Evolutionary conservation across 1,139 yeast genomes (phyloP).

Genomic region (Geotrichum phurueaensis): DNA sequence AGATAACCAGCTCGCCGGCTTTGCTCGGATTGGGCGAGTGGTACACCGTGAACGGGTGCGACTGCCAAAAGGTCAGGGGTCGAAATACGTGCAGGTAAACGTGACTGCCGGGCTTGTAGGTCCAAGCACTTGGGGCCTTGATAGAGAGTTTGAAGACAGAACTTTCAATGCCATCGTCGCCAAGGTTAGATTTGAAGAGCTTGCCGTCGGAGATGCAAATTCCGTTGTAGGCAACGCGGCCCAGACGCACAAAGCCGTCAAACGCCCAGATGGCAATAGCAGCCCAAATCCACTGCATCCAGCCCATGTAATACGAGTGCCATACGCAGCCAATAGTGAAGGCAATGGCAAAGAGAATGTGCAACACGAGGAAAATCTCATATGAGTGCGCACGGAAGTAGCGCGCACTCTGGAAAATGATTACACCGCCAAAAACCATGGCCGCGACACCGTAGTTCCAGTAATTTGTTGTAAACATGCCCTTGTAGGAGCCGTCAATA

Average conservation of each 20-base stretch:
- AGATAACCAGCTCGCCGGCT: slow-evolving; percentile 34
- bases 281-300: slow-evolving; percentile 46
- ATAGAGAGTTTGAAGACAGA: slow-evolving; percentile 40
- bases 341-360: slow-evolving; percentile 51
- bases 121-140: slow-evolving; percentile 33
- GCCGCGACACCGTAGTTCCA: slow-evolving; percentile 51
- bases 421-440: slow-evolving; percentile 37
- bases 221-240: slow-evolving; percentile 31
- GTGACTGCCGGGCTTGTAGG: slow-evolving; percentile 37
- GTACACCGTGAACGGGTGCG: slow-evolving; percentile 49
- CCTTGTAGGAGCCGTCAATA: slow-evolving; percentile 11
- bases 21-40: slow-evolving; percentile 32
- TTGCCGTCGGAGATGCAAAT: slow-evolving; percentile 28
- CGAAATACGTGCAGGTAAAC: slow-evolving; percentile 40
- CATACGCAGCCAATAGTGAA: slow-evolving; percentile 56
- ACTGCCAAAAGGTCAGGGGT: slow-evolving; percentile 46
- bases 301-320: slow-evolving; percentile 47
- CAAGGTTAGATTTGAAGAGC: slow-evolving; percentile 33
- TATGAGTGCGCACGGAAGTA: slow-evolving; percentile 51
- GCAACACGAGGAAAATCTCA: slow-evolving; percentile 57
- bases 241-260: slow-evolving; percentile 51
- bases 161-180: neutral
- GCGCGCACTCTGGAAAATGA: slow-evolving; percentile 46
- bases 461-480: slow-evolving; percentile 30
- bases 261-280: slow-evolving; percentile 58